A percentile compares a stretch with the other conserved stretches of the same genome.
These are phyloP conservation scores for Fusarium robinianum DNA, from an alignment of 2,329 filamentous ascomycete species.

Conservation along the genomic window DNA sequence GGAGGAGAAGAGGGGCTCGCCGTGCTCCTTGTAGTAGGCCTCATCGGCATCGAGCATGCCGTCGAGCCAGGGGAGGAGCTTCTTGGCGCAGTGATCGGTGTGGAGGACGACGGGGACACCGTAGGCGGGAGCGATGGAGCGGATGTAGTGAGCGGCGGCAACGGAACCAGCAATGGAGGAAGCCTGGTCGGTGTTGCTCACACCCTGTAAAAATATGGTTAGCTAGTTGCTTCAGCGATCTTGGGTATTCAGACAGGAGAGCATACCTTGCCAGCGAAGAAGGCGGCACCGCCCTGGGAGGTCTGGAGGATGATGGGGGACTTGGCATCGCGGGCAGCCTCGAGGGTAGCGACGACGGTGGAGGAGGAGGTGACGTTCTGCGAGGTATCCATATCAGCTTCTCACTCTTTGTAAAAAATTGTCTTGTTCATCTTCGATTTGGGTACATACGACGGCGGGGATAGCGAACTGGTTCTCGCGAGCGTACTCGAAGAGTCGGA, in stretches of 20 bases:
- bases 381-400: slow-evolving; percentile 4
- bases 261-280: slow-evolving; percentile 82
- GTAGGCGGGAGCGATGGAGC: slow-evolving; percentile 83
- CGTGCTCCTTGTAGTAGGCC: slow-evolving; percentile 89
- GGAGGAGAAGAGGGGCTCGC: slow-evolving; percentile 89
- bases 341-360: slow-evolving; percentile 75
- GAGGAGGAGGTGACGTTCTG: slow-evolving; percentile 91
- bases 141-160: slow-evolving; percentile 92
- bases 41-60: slow-evolving; percentile 95
- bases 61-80: slow-evolving; percentile 97
- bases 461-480: slow-evolving; percentile 88
- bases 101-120: slow-evolving; percentile 90
- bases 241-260: background rate
- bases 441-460: slow-evolving; percentile 65
- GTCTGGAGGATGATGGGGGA: slow-evolving; percentile 91
- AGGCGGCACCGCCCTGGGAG: slow-evolving; percentile 91
- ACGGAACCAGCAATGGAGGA: slow-evolving; percentile 88
- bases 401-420: too few species aligned
- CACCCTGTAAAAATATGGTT: slow-evolving; percentile 56
- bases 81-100: slow-evolving; percentile 99
- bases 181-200: slow-evolving; percentile 78
- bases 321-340: slow-evolving; percentile 92
- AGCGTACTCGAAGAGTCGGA: slow-evolving; percentile 82
- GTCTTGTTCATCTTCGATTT: background rate
- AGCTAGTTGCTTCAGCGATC: background rate